These are phyloP conservation scores for Russula compacta DNA, from an alignment of 768 basidiomycete genomes.

Conservation along the genomic window DNA sequence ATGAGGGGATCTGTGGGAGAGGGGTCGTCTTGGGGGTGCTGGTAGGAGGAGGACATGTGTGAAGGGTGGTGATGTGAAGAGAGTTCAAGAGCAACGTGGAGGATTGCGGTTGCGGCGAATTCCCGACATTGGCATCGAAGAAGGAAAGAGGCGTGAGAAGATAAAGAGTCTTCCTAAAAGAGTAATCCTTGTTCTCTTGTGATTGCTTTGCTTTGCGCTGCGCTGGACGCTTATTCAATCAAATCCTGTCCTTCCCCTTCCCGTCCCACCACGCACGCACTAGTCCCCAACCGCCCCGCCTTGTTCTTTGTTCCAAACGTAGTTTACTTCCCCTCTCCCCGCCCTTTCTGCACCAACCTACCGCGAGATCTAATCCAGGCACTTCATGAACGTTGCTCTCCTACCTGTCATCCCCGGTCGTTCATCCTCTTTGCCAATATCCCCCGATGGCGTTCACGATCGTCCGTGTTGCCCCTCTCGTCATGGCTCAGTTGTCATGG, in stretches of 20 bases:
- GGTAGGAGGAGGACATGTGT: background rate
- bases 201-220: background rate
- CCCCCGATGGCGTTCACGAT: background rate
- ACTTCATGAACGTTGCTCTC: conserved; percentile 12
- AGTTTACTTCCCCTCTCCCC: background rate
- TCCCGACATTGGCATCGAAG: too few relatives aligned
- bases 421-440: conserved; percentile 16
- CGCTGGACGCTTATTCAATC: background rate
- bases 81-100: background rate
- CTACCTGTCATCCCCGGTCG: conserved; percentile 7
- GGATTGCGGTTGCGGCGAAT: background rate
- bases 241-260: too few relatives aligned
- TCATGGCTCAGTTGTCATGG: conserved; percentile 15
- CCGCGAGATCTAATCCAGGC: background rate
- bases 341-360: background rate
- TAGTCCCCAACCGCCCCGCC: background rate
- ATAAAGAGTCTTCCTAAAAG: background rate
- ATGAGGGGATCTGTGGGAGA: conserved; percentile 12
- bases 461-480: conserved; percentile 4
- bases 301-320: conserved; percentile 9
- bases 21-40: background rate
- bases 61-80: too few relatives aligned
- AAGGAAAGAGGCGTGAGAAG: too few relatives aligned
- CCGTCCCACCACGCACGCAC: background rate
- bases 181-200: background rate